A percentile compares a stretch with the other conserved stretches of the same genome.
Evolutionary conservation across 202 grass and related monocot genomes (phyloP).

Genomic region (Brachypodium distachyon): DNA sequence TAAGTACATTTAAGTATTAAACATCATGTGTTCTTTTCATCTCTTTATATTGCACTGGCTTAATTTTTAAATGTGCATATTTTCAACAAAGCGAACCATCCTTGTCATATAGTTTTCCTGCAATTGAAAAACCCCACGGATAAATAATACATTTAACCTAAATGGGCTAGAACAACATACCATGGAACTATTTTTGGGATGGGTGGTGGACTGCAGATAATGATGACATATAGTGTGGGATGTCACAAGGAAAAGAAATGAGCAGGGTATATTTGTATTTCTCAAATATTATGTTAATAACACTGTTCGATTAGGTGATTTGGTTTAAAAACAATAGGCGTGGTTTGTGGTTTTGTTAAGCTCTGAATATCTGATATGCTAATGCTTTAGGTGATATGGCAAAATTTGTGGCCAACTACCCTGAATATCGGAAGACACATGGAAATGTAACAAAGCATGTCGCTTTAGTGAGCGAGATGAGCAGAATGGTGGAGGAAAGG

Average conservation of each 20-base stretch:
- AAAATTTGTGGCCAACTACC: conserved; percentile 91
- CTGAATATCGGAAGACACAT: conserved; percentile 85
- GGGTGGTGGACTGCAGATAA: background rate
- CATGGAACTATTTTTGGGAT: background rate
- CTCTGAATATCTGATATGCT: background rate
- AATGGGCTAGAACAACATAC: background rate
- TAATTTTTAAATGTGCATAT: background rate
- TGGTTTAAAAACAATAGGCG: background rate
- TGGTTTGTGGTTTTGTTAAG: background rate
- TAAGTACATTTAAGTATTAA: background rate
- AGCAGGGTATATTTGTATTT: background rate
- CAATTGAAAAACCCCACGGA: background rate
- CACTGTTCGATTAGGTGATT: background rate
- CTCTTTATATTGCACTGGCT: background rate
- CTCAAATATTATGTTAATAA: background rate
- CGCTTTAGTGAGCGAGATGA: conserved; percentile 90
- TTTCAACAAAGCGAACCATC: background rate
- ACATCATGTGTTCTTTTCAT: background rate
- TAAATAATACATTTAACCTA: background rate
- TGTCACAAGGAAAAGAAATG: too few relatives aligned
- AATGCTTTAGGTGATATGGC: conserved; percentile 75
- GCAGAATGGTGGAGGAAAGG: conserved; percentile 88
- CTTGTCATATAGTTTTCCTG: background rate
- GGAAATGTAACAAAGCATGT: conserved; percentile 99
- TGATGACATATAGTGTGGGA: too few relatives aligned